Evolutionary conservation across 164 flowering plant genomes (phyloP).

Genomic region (Chloranthus sessilifolius): DNA sequence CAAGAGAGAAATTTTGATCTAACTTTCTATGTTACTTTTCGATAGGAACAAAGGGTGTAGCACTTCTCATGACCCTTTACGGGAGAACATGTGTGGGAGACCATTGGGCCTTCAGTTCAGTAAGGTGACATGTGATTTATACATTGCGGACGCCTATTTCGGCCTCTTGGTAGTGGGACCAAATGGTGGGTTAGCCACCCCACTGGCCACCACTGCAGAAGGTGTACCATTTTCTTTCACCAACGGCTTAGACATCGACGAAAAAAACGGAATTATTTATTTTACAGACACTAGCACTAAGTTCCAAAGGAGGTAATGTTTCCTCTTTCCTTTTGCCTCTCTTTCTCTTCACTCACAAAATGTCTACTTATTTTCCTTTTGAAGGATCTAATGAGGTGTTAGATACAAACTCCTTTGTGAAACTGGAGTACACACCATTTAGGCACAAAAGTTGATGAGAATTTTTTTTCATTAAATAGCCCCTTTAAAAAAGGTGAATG

Average conservation of each 20-base stretch:
- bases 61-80: background rate
- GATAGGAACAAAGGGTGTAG: constrained; percentile 11
- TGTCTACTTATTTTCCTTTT: too few relatives aligned
- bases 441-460: too few relatives aligned
- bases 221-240: constrained; percentile 18
- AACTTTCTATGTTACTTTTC: background rate
- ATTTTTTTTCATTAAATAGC: too few relatives aligned
- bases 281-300: constrained; percentile 36
- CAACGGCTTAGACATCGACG: constrained; percentile 32
- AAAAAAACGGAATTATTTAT: constrained; percentile 23
- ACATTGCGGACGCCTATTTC: constrained; percentile 29
- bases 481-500: too few relatives aligned
- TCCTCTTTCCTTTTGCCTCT: background rate
- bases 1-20: too few relatives aligned
- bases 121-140: constrained; percentile 19
- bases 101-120: constrained; percentile 34
- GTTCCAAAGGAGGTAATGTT: constrained; percentile 30
- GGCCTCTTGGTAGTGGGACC: constrained; percentile 28
- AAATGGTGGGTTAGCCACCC: constrained; percentile 17
- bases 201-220: background rate
- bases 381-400: too few relatives aligned
- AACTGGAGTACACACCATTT: too few relatives aligned
- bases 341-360: background rate
- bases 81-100: constrained; percentile 26
- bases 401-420: too few relatives aligned